phyloP scores from a whole-genome alignment of 805 yeast genomes.

The Candida dajiaensis region DNA sequence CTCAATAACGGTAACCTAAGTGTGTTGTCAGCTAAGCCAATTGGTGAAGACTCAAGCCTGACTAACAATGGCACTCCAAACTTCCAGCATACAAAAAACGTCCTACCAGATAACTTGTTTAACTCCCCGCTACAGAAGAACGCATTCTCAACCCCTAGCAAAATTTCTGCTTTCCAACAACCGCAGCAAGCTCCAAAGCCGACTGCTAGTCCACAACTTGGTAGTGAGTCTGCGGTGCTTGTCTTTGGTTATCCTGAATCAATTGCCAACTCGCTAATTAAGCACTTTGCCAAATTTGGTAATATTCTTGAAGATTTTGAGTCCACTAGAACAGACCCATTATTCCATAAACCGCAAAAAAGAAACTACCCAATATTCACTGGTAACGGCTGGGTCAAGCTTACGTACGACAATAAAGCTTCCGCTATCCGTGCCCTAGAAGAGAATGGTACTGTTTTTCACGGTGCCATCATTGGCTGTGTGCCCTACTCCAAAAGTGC shows the following conservation, averaged over 20 bases:
- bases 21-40: constrained; percentile 2
- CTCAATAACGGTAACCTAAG: constrained; percentile 6
- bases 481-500: constrained; percentile 58
- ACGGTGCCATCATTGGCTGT: constrained; percentile 62
- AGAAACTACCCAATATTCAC: constrained; percentile 63
- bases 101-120: constrained; percentile 10
- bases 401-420: constrained; percentile 71
- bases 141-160: constrained; percentile 17
- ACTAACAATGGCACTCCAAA: background rate
- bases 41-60: background rate
- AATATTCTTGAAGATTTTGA: constrained; percentile 71
- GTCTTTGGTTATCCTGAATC: constrained; percentile 88
- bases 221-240: constrained; percentile 58
- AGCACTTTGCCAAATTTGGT: constrained; percentile 77
- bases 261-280: constrained; percentile 58
- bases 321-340: constrained; percentile 25
- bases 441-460: constrained; percentile 71
- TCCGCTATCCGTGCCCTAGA: constrained; percentile 80
- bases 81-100: constrained; percentile 5
- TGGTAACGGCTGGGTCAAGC: constrained; percentile 87
- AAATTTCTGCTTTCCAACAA: background rate
- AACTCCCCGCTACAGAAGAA: constrained; percentile 6
- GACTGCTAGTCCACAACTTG: background rate
- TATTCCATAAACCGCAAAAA: constrained; percentile 16
- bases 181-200: constrained; percentile 1